Conservation (phyloP, 768 basidiomycete species). For the Obba rivulosa region DNA sequence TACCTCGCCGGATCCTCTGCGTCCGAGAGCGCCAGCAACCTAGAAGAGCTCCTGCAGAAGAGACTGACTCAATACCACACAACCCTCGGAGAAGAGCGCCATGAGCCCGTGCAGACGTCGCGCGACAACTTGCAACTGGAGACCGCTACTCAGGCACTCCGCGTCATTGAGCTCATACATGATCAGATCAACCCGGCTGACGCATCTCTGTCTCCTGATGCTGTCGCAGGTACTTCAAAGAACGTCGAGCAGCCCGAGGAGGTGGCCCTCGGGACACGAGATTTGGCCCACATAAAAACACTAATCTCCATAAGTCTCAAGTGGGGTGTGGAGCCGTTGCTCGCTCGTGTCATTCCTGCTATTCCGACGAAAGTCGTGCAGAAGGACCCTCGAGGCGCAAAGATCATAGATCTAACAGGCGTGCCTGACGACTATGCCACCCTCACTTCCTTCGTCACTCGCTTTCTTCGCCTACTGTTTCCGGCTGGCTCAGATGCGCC, state of each 20-base stretch:
- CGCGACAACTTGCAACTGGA: conserved; percentile 42
- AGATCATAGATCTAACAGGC: conserved; percentile 41
- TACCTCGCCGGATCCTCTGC: conserved; percentile 13
- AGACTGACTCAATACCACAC: conserved; percentile 15
- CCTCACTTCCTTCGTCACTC: conserved; percentile 38
- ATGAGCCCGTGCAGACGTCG: conserved; percentile 7
- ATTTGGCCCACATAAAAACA: conserved; percentile 56
- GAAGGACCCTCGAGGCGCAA: conserved; percentile 17
- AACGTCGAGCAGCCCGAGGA: not conserved
- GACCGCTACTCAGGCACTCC: conserved; percentile 53
- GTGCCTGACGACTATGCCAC: conserved; percentile 36
- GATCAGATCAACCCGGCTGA: conserved; percentile 27
- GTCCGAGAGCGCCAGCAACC: conserved; percentile 10
- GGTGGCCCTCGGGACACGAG: conserved; percentile 51
- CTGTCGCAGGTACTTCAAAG: too few species aligned
- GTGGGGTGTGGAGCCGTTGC: conserved; percentile 60
- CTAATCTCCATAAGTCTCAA: conserved; percentile 65
- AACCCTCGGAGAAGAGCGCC: conserved; percentile 1
- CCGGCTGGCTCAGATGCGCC: conserved; percentile 43
- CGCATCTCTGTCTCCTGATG: too few species aligned
- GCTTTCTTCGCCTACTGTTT: conserved; percentile 48
- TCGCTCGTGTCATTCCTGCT: conserved; percentile 32
- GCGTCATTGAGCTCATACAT: conserved; percentile 45
- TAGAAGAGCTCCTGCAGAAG: conserved; percentile 16
- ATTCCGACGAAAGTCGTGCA: conserved; percentile 20